A percentile compares a stretch with the other conserved stretches of the same genome.
These are phyloP conservation scores for Candida odintsovae DNA, from an alignment of 805 yeast genomes.

Conservation along the genomic window DNA sequence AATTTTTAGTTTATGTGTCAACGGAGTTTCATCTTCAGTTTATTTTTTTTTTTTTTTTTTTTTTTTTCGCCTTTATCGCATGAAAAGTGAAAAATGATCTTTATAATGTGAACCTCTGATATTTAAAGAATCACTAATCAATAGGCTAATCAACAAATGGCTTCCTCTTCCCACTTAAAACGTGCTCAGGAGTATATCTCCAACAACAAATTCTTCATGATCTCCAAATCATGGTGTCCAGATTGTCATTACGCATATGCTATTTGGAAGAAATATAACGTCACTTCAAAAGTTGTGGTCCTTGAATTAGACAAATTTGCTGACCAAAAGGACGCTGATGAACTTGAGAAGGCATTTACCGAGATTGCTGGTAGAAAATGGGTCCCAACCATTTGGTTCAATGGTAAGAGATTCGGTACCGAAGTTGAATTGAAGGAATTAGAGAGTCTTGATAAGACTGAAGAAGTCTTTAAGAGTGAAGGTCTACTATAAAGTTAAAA, in stretches of 20 bases:
- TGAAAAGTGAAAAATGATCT: too few species aligned
- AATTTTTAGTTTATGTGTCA: too few species aligned
- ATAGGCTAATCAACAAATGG: background rate
- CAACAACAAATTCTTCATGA: slow-evolving; percentile 44
- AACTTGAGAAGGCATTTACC: slow-evolving; percentile 51
- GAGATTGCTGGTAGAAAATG: slow-evolving; percentile 54
- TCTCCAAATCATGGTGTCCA: slow-evolving; percentile 75
- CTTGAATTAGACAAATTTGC: slow-evolving; percentile 55
- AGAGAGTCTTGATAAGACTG: slow-evolving; percentile 20
- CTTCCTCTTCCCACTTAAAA: background rate
- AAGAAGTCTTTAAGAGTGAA: slow-evolving; percentile 16
- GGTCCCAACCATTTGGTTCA: slow-evolving; percentile 64
- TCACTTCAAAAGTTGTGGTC: slow-evolving; percentile 42
- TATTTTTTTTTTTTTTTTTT: too few species aligned
- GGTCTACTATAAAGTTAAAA: slow-evolving; percentile 10
- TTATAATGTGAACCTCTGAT: too few species aligned
- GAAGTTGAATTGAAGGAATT: slow-evolving; percentile 39
- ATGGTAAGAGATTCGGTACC: slow-evolving; percentile 54
- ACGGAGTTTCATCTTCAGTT: too few species aligned
- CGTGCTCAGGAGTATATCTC: slow-evolving; percentile 42
- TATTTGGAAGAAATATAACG: slow-evolving; percentile 48
- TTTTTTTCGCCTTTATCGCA: too few species aligned
- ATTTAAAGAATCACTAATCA: background rate
- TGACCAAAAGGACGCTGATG: slow-evolving; percentile 42
- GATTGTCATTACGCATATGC: slow-evolving; percentile 63